A percentile compares a stretch with the other conserved stretches of the same genome.
Evolutionary conservation across 208 protist species (phyloP).

Genomic region (Endotrypanum monterogeii): DNA sequence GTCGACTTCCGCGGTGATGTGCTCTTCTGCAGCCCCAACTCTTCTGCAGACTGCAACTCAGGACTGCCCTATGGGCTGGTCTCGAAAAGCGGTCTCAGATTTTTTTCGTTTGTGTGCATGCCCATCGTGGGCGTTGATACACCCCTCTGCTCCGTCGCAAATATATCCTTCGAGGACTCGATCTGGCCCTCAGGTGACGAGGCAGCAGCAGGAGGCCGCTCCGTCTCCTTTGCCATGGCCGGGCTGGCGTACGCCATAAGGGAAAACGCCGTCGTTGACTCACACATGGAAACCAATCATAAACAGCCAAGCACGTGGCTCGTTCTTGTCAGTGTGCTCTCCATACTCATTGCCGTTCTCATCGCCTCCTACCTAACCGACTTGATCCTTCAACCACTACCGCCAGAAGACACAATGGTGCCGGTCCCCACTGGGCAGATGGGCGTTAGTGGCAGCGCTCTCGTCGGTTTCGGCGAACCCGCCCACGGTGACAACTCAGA

Average conservation of each 20-base stretch:
- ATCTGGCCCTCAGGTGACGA: background rate
- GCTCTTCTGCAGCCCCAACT: constrained; percentile 22
- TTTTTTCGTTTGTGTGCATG: constrained; percentile 45
- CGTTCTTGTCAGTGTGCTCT: constrained; percentile 48
- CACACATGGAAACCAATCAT: background rate
- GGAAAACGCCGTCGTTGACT: background rate
- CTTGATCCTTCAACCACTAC: constrained; percentile 64
- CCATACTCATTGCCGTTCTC: constrained; percentile 38
- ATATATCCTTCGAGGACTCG: constrained; percentile 16
- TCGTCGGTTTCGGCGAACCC: background rate
- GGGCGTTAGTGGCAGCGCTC: background rate
- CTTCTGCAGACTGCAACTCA: background rate
- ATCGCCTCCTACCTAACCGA: constrained; percentile 45
- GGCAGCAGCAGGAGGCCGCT: background rate
- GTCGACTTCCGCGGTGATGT: background rate
- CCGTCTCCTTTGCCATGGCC: constrained; percentile 23
- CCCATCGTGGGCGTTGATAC: constrained; percentile 1
- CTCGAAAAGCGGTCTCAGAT: constrained; percentile 26
- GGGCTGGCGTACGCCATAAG: constrained; percentile 18
- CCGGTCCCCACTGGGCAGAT: constrained; percentile 17
- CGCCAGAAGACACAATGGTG: constrained; percentile 40
- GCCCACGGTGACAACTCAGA: background rate
- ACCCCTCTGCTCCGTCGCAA: constrained; percentile 18
- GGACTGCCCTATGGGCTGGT: constrained; percentile 33
- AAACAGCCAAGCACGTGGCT: constrained; percentile 23